These are phyloP conservation scores for Nakaseomyces nivariensis DNA, from an alignment of 1,139 yeast genomes.

Conservation along the genomic window DNA sequence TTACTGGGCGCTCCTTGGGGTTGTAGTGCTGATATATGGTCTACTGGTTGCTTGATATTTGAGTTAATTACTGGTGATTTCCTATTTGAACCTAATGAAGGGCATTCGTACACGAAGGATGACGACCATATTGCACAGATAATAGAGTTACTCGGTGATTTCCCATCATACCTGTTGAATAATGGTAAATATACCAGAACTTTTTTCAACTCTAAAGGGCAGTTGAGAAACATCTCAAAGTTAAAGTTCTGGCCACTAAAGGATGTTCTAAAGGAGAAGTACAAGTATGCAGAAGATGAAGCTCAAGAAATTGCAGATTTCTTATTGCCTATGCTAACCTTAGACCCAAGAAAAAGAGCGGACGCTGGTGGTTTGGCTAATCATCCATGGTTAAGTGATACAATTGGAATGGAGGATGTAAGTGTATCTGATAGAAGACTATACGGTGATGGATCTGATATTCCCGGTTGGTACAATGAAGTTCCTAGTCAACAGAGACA, in stretches of 20 bases:
- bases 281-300: conserved; percentile 41
- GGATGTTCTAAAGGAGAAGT: conserved; percentile 52
- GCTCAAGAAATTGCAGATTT: conserved; percentile 51
- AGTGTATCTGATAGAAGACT: conserved; percentile 39
- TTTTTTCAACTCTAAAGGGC: conserved; percentile 44
- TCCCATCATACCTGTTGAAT: conserved; percentile 41
- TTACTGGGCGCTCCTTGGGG: conserved; percentile 58
- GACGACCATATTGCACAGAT: conserved; percentile 73
- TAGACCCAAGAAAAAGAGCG: conserved; percentile 60
- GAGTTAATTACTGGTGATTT: conserved; percentile 71
- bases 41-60: conserved; percentile 59
- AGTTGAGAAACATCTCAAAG: conserved; percentile 46
- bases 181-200: conserved; percentile 44
- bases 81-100: conserved; percentile 52
- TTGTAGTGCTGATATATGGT: conserved; percentile 68
- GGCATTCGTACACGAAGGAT: conserved; percentile 46
- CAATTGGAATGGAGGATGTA: conserved; percentile 49
- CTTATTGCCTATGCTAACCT: conserved; percentile 52
- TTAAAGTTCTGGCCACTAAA: conserved; percentile 58
- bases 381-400: conserved; percentile 63
- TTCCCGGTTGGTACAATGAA: conserved; percentile 48
- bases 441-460: conserved; percentile 56
- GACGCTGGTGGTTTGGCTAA: conserved; percentile 70
- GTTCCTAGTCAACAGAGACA: conserved; percentile 25
- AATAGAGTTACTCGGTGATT: conserved; percentile 51